Percentiles rank a stretch among this genome's conserved stretches.
These are phyloP conservation scores for Coprinopsis strossmayeri DNA, from an alignment of 768 basidiomycete genomes.

Conservation along the genomic window DNA sequence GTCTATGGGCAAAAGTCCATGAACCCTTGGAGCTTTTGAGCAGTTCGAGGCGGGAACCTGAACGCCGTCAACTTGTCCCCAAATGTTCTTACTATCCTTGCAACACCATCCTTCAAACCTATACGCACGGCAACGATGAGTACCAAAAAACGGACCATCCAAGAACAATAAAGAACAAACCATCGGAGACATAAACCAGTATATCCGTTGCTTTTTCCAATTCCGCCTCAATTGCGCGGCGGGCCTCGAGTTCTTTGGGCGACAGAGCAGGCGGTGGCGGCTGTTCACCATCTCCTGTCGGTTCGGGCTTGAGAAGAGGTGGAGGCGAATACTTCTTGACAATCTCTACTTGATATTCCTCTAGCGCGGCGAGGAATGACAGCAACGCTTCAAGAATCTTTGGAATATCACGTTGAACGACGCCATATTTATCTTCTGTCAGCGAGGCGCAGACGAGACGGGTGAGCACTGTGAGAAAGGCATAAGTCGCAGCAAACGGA, in stretches of 20 bases:
- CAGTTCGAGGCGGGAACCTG: conserved; percentile 67
- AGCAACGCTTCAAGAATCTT: conserved; percentile 73
- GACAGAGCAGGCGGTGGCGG: too few species aligned
- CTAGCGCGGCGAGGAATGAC: conserved; percentile 58
- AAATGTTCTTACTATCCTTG: conserved; percentile 64
- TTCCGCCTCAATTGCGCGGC: conserved; percentile 38
- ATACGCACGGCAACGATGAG: conserved; percentile 3
- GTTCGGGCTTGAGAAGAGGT: conserved; percentile 31
- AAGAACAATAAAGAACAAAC: conserved; percentile 33
- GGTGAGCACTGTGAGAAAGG: conserved; percentile 46
- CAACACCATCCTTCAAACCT: conserved; percentile 66
- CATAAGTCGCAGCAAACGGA: not conserved
- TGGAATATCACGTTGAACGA: conserved; percentile 81
- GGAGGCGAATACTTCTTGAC: conserved; percentile 16
- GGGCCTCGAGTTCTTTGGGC: conserved; percentile 27
- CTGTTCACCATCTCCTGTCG: conserved; percentile 11
- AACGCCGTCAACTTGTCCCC: conserved; percentile 70
- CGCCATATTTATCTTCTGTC: conserved; percentile 74
- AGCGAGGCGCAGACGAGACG: conserved; percentile 66
- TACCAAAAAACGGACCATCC: not conserved
- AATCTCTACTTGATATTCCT: conserved; percentile 56
- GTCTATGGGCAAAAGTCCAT: conserved; percentile 49
- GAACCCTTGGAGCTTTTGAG: conserved; percentile 63
- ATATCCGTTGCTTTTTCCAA: conserved; percentile 48
- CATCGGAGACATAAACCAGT: conserved; percentile 47